These are phyloP conservation scores for Corrigiola litoralis DNA, from an alignment of 179 eudicot genomes.

Conservation along the genomic window DNA sequence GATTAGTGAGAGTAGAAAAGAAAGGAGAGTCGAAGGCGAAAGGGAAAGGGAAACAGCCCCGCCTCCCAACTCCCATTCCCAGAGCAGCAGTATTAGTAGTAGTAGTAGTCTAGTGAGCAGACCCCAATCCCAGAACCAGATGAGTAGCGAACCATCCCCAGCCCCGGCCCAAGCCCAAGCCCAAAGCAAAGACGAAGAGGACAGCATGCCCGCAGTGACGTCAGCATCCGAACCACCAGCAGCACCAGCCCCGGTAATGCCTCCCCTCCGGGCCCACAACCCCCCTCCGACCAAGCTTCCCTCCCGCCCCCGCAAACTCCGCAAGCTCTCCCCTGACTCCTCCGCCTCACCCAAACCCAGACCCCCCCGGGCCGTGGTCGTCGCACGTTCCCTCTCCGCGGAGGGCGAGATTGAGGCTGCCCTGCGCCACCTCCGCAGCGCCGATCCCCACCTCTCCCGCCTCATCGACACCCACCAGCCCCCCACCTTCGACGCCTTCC, in stretches of 20 bases:
- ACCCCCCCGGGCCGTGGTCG: slow-evolving; percentile 1
- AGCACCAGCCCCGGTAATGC: not conserved
- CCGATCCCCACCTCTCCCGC: slow-evolving; percentile 47
- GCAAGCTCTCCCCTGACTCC: slow-evolving; percentile 45
- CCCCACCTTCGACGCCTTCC: slow-evolving; percentile 60
- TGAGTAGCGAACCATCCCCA: too few relatives aligned
- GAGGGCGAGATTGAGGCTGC: slow-evolving; percentile 55
- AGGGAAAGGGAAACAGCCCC: too few relatives aligned
- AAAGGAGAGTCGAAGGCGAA: too few relatives aligned
- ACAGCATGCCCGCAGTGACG: too few relatives aligned
- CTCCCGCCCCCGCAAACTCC: slow-evolving; percentile 67
- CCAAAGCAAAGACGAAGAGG: too few relatives aligned
- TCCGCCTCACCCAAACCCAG: not conserved
- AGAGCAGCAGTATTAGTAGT: too few relatives aligned
- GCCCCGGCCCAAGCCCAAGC: too few relatives aligned
- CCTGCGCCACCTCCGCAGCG: slow-evolving; percentile 46
- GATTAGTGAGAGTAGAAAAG: too few relatives aligned
- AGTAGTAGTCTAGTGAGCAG: too few relatives aligned
- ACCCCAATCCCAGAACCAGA: too few relatives aligned
- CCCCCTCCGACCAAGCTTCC: slow-evolving; percentile 55
- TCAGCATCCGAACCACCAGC: too few relatives aligned
- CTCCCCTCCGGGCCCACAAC: slow-evolving; percentile 7
- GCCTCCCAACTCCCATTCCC: too few relatives aligned
- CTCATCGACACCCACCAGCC: slow-evolving; percentile 43
- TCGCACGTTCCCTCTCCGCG: slow-evolving; percentile 33